phyloP scores from a whole-genome alignment of 768 basidiomycete species.

The Suillus sp. region DNA sequence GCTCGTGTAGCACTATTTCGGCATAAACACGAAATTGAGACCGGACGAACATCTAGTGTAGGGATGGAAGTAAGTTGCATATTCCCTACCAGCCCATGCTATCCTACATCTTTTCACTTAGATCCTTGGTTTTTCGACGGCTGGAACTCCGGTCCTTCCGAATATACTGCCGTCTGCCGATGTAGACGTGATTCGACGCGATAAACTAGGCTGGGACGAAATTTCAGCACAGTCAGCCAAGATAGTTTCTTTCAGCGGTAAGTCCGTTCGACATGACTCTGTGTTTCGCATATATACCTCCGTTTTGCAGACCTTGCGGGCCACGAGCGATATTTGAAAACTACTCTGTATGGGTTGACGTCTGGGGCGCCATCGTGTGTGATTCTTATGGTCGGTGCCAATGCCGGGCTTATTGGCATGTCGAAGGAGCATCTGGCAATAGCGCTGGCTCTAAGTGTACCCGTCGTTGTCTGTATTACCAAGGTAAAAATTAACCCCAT shows the following conservation, averaged over 20 bases:
- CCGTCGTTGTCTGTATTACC: conserved; percentile 91
- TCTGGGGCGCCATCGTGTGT: conserved; percentile 93
- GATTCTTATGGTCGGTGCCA: conserved; percentile 92
- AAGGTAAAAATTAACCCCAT: conserved; percentile 55
- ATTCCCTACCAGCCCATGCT: neutral
- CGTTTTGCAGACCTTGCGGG: conserved; percentile 83
- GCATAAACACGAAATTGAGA: conserved; percentile 97
- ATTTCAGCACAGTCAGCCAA: conserved; percentile 88
- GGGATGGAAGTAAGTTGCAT: conserved; percentile 85
- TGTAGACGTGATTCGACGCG: conserved; percentile 66
- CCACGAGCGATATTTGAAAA: conserved; percentile 91
- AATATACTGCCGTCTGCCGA: conserved; percentile 56
- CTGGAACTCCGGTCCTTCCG: conserved; percentile 80
- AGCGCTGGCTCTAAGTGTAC: conserved; percentile 89
- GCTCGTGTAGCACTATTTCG: conserved; percentile 90
- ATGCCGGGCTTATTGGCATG: conserved; percentile 91
- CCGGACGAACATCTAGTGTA: conserved; percentile 91
- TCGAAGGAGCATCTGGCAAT: conserved; percentile 97
- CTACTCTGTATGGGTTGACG: conserved; percentile 92
- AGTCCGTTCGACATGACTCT: conserved; percentile 14
- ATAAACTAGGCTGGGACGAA: conserved; percentile 95
- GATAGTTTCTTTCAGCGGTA: conserved; percentile 91
- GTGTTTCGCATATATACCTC: neutral
- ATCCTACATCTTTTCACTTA: conserved; percentile 29
- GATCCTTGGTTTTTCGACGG: conserved; percentile 87